Evolutionary conservation across 768 basidiomycete species (phyloP).

Genomic region (Pleurotus giganteus): DNA sequence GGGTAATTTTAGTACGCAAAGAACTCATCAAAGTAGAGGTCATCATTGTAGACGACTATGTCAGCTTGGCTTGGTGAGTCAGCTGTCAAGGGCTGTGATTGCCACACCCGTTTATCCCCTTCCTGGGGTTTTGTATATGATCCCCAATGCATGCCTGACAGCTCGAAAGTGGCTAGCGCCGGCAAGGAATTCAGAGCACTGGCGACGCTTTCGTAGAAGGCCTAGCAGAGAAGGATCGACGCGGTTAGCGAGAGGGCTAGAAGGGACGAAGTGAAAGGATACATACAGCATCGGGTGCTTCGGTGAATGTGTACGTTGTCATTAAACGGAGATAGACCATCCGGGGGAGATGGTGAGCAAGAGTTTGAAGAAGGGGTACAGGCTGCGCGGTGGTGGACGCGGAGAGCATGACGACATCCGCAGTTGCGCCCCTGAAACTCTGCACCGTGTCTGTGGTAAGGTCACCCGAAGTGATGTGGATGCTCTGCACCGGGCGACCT

Average conservation of each 20-base stretch:
- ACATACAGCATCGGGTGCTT: conserved; percentile 52
- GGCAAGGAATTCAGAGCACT: conserved; percentile 54
- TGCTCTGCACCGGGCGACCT: conserved; percentile 60
- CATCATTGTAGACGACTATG: conserved; percentile 25
- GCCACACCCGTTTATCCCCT: conserved; percentile 49
- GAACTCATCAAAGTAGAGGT: conserved; percentile 27
- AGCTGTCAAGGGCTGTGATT: conserved; percentile 43
- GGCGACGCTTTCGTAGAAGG: conserved; percentile 63
- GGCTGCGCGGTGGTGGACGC: conserved; percentile 59
- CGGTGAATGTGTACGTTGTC: conserved; percentile 49
- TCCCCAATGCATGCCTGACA: conserved; percentile 75
- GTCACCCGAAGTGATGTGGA: conserved; percentile 62
- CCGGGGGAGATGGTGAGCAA: conserved; percentile 56
- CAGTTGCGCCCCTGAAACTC: conserved; percentile 47
- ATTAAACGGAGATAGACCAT: conserved; percentile 69
- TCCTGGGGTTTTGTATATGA: conserved; percentile 45
- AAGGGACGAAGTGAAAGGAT: conserved; percentile 17
- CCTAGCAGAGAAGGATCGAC: conserved; percentile 30
- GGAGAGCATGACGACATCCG: conserved; percentile 52
- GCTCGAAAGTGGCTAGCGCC: conserved; percentile 65
- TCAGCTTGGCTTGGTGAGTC: conserved; percentile 26
- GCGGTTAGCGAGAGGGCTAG: conserved; percentile 7
- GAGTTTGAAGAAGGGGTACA: conserved; percentile 51
- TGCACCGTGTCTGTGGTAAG: conserved; percentile 55
- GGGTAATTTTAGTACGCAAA: conserved; percentile 27